A percentile compares a stretch with the other conserved stretches of the same genome.
These are phyloP conservation scores for Carex littledalei DNA, from an alignment of 176 grass and related monocot genomes.

Conservation along the genomic window DNA sequence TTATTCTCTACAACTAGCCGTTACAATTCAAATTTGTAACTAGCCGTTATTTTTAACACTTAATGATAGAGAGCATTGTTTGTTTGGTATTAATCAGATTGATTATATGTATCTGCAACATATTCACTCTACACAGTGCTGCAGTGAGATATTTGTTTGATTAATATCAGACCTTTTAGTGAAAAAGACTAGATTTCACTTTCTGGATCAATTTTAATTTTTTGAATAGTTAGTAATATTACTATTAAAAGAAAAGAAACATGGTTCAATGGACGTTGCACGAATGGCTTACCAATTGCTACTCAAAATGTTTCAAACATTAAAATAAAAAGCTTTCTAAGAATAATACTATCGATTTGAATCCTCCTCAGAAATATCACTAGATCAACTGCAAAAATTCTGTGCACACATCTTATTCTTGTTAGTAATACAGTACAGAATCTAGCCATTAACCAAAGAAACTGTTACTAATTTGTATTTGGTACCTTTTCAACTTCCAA, in stretches of 20 bases:
- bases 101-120: not conserved
- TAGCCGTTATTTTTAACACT: not conserved
- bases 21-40: no score
- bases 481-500: no score
- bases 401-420: no score
- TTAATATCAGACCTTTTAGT: not conserved
- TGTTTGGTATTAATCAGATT: not conserved
- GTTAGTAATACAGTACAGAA: no score
- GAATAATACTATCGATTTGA: no score
- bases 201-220: not conserved
- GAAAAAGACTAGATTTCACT: not conserved
- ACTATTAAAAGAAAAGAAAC: not conserved
- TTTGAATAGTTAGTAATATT: no score
- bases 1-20: no score
- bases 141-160: not conserved
- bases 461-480: no score
- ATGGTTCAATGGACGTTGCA: not conserved
- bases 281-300: not conserved
- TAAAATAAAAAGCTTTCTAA: not conserved
- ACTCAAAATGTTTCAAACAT: not conserved
- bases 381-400: no score
- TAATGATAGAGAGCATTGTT: not conserved
- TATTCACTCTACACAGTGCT: not conserved
- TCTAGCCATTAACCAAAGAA: no score
- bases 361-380: no score